Conservation (phyloP, 2,329 filamentous ascomycete species). For the Beauveria scarabaeidicola region DNA sequence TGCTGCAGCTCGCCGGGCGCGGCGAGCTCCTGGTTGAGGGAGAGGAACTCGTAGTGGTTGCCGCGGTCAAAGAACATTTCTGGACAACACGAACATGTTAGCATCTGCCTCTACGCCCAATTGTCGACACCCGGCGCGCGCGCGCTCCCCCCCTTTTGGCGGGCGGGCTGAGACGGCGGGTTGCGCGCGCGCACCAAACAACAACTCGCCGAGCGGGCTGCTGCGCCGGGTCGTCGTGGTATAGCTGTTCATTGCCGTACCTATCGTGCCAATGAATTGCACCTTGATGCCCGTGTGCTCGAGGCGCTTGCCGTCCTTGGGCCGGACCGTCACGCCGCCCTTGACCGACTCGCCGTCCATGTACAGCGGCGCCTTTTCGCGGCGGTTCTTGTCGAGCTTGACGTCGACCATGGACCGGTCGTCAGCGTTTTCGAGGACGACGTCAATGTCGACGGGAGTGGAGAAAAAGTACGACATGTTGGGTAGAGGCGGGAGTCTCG, state of each 20-base stretch:
- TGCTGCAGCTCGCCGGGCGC: slow-evolving; percentile 97
- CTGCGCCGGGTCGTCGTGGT: background rate
- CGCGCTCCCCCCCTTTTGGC: too few species aligned
- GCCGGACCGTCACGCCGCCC: slow-evolving; percentile 86
- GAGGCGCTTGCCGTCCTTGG: slow-evolving; percentile 95
- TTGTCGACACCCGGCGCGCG: background rate
- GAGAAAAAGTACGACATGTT: slow-evolving; percentile 96
- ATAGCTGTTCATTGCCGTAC: slow-evolving; percentile 36
- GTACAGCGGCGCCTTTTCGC: slow-evolving; percentile 93
- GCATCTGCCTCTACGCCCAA: background rate
- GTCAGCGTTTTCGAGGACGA: slow-evolving; percentile 92
- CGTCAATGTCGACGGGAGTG: slow-evolving; percentile 96
- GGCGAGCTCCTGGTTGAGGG: slow-evolving; percentile 90
- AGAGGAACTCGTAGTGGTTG: slow-evolving; percentile 98
- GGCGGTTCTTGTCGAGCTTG: slow-evolving; percentile 95
- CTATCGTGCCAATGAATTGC: slow-evolving; percentile 98
- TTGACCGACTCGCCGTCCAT: slow-evolving; percentile 98
- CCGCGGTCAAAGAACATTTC: slow-evolving; percentile 99
- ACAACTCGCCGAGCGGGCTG: background rate
- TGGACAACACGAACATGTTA: slow-evolving; percentile 28
- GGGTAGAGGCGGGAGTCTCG: background rate
- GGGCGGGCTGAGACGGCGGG: too few species aligned
- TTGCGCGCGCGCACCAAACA: background rate
- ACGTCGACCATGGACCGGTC: slow-evolving; percentile 93
- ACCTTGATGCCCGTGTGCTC: slow-evolving; percentile 99